Percentiles rank a stretch among this genome's conserved stretches.
Evolutionary conservation across 2,329 filamentous ascomycete species (phyloP).

Genomic region (Bretziella fagacearum): DNA sequence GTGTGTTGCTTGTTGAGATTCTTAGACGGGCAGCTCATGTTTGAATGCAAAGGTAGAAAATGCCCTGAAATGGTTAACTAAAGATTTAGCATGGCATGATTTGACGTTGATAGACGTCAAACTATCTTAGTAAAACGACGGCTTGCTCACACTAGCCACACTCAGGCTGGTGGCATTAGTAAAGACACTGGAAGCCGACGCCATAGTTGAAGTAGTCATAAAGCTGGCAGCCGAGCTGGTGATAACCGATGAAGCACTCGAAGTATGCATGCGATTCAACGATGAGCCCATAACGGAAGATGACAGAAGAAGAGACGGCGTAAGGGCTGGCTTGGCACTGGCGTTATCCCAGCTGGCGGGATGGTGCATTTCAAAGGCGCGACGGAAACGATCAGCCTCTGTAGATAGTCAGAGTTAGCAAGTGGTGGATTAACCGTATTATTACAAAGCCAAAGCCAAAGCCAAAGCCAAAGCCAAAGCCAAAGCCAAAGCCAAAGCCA

Average conservation of each 20-base stretch:
- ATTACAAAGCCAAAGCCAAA: not conserved
- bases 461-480: not conserved
- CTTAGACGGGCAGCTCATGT: no score
- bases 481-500: not conserved
- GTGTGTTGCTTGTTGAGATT: no score
- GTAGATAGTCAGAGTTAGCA: not conserved
- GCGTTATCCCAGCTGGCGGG: constrained; percentile 10
- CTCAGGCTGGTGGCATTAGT: constrained; percentile 9
- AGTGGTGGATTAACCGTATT: not conserved
- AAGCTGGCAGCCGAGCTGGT: constrained; percentile 10
- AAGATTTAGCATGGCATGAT: not conserved
- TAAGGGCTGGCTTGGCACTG: constrained; percentile 9
- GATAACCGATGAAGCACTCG: constrained; percentile 8
- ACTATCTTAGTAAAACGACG: not conserved
- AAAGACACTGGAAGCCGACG: constrained; percentile 6
- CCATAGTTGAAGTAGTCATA: constrained; percentile 10
- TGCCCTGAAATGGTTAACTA: not conserved
- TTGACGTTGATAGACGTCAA: no score
- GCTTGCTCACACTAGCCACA: constrained; percentile 7
- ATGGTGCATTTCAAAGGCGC: constrained; percentile 13
- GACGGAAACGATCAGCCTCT: constrained; percentile 12
- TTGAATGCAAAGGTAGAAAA: not conserved
- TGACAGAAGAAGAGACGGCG: constrained; percentile 11
- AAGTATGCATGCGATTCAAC: constrained; percentile 6
- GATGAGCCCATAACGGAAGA: constrained; percentile 10